These are phyloP conservation scores for Pestalotiopsis fici DNA, from an alignment of 2,329 filamentous ascomycete species.

Conservation along the genomic window DNA sequence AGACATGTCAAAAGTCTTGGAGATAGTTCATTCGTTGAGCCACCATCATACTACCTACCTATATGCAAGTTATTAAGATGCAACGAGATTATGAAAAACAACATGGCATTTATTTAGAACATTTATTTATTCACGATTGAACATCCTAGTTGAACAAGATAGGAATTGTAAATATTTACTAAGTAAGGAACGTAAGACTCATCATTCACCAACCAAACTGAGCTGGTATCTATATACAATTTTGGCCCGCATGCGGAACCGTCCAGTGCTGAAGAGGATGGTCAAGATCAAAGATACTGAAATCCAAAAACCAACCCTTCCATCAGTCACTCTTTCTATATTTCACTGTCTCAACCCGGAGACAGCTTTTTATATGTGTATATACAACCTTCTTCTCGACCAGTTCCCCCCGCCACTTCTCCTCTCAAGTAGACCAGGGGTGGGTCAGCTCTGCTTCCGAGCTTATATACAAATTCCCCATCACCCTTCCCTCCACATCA, in stretches of 20 bases:
- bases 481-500: neutral
- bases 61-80: too few species aligned
- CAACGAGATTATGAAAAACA: neutral
- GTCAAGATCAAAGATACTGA: neutral
- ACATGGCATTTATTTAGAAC: too few species aligned
- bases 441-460: too few species aligned
- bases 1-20: neutral
- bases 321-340: neutral
- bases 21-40: neutral
- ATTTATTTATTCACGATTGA: too few species aligned
- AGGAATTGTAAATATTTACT: neutral
- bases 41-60: too few species aligned
- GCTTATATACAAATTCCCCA: neutral
- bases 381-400: conserved; percentile 1
- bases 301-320: neutral
- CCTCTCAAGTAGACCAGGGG: neutral
- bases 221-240: conserved; percentile 3
- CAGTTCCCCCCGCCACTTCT: neutral
- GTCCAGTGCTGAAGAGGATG: conserved; percentile 1
- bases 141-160: too few species aligned
- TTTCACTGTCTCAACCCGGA: conserved; percentile 5
- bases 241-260: neutral
- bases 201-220: neutral
- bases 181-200: conserved; percentile 10
- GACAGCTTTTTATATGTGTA: neutral